Conservation (phyloP, 176 grass and related monocot species). For the Thalia dealbata region DNA sequence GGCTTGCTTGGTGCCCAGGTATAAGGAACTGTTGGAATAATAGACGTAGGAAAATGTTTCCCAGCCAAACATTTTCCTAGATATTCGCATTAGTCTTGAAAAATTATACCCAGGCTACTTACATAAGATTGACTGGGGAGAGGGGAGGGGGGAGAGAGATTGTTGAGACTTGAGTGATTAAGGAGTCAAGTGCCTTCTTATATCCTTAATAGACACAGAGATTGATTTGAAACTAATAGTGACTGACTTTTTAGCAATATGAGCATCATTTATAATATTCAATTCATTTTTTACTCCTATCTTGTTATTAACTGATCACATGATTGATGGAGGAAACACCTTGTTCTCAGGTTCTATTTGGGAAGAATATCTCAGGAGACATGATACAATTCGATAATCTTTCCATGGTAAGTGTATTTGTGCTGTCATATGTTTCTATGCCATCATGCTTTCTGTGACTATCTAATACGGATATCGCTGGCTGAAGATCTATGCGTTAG, state of each 20-base stretch:
- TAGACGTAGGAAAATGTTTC: too few species aligned
- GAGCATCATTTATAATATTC: not conserved
- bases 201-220: too few species aligned
- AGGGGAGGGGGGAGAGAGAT: too few species aligned
- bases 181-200: too few species aligned
- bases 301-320: not conserved
- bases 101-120: not conserved
- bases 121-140: too few species aligned
- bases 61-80: too few species aligned
- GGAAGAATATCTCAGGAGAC: slow-evolving; percentile 31
- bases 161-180: too few species aligned
- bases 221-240: too few species aligned
- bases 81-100: not conserved
- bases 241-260: not conserved
- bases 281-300: not conserved
- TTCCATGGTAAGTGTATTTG: slow-evolving; percentile 40
- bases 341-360: slow-evolving; percentile 41
- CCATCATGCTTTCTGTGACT: not conserved
- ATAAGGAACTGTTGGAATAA: too few species aligned
- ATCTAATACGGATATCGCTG: slow-evolving; percentile 7
- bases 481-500: slow-evolving; percentile 77
- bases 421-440: slow-evolving; percentile 5
- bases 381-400: slow-evolving; percentile 37
- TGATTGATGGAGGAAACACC: slow-evolving; percentile 1
- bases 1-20: too few species aligned